Evolutionary conservation across 2,329 filamentous ascomycete species (phyloP), one percentile per base, ranked within the genome.

Genomic region (Fusarium concolor): DNA sequence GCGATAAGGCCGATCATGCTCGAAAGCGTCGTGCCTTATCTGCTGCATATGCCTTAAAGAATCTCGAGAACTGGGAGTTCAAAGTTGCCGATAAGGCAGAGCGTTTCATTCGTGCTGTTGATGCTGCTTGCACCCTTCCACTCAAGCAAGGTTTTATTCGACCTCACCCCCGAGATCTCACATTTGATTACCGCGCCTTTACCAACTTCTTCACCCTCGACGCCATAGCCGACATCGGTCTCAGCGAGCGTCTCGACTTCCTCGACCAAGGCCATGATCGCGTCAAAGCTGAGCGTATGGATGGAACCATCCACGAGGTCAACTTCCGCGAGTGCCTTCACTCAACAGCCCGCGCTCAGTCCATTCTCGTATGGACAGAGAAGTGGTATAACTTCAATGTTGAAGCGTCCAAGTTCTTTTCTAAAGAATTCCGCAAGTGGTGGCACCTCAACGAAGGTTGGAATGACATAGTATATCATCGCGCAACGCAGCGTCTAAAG

Each of bases 171-270:
- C 70, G 76, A 28, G 83, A 85, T 46, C 55, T 85, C 18, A 83
- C 77, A 0, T 76, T 87, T 18, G 83, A 87, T 67, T 84, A 83
- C 55, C 81, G 84, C 6, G 76, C 77, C 8, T 87, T 60, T n/a
- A 81, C 80, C 24, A 87, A 86, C 73, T 85, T 85, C 76, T 87
- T 87, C 72, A 85, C 84, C 0, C 77, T 87, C 15, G 85, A 88
- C 57, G 85, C 84, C 4, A 87, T 87, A 50, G 84, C 83, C 17
- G 83, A 87, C 53, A 87, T 88, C 71, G 85, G 84, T 2, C 76
- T 87, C 0, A 82, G 79, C 1, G 80, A 85, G 52, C 79, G 77
- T n/a, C 79, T 87, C 3, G 82, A 84, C 1, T 83, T 86, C 62
- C 78, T 87, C 3, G 85, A 86, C 43, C 72, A 76, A 22, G 85